phyloP scores from a whole-genome alignment of 768 basidiomycete genomes.

The Coprinopsis sp. region DNA sequence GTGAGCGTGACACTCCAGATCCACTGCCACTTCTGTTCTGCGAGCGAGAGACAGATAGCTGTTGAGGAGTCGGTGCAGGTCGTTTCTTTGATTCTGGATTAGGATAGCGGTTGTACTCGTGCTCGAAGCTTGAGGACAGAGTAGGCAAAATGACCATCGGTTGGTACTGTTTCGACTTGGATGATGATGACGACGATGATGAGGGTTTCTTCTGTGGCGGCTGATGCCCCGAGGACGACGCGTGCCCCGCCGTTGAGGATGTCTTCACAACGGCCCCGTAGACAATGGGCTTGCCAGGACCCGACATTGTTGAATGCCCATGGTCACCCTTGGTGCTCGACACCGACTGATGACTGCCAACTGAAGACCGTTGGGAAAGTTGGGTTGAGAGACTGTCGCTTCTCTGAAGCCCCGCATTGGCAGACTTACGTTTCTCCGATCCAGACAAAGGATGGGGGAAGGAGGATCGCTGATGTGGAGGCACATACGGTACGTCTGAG shows the following conservation, averaged over 20 bases:
- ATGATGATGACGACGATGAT: too few relatives aligned
- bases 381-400: neutral
- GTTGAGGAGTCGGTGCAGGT: neutral
- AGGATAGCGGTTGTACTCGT: constrained; percentile 1
- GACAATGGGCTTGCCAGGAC: neutral
- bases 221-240: neutral
- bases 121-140: neutral
- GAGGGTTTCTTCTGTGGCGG: neutral
- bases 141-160: neutral
- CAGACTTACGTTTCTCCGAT: neutral
- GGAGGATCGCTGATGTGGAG: neutral
- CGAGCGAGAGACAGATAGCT: neutral
- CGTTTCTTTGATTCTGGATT: neutral
- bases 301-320: constrained; percentile 1
- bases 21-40: neutral
- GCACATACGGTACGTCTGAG: neutral
- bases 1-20: neutral
- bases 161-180: too few relatives aligned
- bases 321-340: constrained; percentile 9
- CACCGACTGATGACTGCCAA: constrained; percentile 8
- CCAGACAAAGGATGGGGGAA: neutral
- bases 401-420: neutral
- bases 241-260: too few relatives aligned
- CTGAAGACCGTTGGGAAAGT: neutral
- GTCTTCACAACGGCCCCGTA: too few relatives aligned